A percentile compares a stretch with the other conserved stretches of the same genome.
These are phyloP conservation scores for Plasmodium blacklocki DNA, from an alignment of 169 alveolate genomes.

Conservation along the genomic window DNA sequence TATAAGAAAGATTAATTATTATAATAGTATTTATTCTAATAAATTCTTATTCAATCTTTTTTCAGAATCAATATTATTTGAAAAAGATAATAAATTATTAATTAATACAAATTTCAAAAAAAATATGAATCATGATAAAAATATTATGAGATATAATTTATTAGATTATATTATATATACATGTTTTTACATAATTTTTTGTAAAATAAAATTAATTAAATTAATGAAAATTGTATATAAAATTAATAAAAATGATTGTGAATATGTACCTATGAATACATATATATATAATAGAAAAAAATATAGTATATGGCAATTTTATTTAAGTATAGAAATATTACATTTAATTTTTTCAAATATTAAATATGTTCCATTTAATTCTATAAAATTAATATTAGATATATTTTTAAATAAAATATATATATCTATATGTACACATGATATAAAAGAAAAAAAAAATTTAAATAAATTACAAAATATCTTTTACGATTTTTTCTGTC, in stretches of 20 bases:
- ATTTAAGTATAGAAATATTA: conserved; percentile 46
- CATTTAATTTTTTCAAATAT: conserved; percentile 52
- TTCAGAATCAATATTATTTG: conserved; percentile 32
- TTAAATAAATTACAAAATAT: conserved; percentile 55
- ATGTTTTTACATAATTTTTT: conserved; percentile 55
- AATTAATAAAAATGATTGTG: not conserved
- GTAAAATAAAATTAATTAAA: conserved; percentile 51
- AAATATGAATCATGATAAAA: conserved; percentile 42
- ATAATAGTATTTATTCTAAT: conserved; percentile 17
- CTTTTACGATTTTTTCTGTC: conserved; percentile 48
- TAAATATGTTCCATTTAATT: conserved; percentile 66
- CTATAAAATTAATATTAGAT: conserved; percentile 62
- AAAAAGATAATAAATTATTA: conserved; percentile 17
- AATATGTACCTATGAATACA: conserved; percentile 29
- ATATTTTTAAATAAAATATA: conserved; percentile 42
- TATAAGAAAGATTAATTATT: conserved; percentile 33
- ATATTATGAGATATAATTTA: conserved; percentile 43
- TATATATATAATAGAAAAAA: conserved; percentile 50
- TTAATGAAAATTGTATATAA: conserved; percentile 21
- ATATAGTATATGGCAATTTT: conserved; percentile 40
- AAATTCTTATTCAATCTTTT: conserved; percentile 52
- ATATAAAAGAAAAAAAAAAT: conserved; percentile 6
- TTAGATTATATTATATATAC: conserved; percentile 60
- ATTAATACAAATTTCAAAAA: conserved; percentile 31
- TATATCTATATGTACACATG: conserved; percentile 28